Percentiles rank a stretch among this genome's conserved stretches.
Conservation (phyloP, 306 rosid species). For the Fragaria vesca region DNA sequence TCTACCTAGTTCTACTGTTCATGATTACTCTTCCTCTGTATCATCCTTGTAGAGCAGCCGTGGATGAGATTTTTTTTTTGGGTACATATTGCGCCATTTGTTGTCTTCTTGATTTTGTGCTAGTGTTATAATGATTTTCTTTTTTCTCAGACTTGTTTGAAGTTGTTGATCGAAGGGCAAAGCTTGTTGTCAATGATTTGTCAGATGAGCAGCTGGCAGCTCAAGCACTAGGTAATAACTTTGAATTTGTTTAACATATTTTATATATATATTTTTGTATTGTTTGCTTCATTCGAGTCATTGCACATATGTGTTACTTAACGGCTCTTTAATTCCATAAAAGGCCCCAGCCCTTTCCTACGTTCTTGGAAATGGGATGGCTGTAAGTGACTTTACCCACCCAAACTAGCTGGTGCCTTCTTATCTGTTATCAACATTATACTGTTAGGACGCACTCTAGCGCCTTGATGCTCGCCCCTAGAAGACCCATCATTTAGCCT, state of each 20-base stretch:
- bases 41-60: not conserved
- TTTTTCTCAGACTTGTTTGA: constrained; percentile 65
- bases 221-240: constrained; percentile 64
- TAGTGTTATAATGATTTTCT: not conserved
- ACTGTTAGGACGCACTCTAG: not conserved
- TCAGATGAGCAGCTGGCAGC: constrained; percentile 68
- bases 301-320: not conserved
- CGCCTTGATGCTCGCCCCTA: constrained; percentile 13
- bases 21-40: not conserved
- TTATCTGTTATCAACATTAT: not conserved
- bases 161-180: constrained; percentile 94
- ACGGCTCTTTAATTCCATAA: not conserved
- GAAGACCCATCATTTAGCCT: constrained; percentile 1
- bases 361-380: not conserved
- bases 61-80: no score
- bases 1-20: not conserved
- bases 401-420: not conserved
- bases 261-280: not conserved
- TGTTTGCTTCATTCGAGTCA: not conserved
- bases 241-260: constrained; percentile 9
- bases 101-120: constrained; percentile 17
- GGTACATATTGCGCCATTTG: not conserved
- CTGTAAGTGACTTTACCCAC: not conserved
- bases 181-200: constrained; percentile 72
- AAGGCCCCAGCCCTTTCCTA: not conserved